Conservation (phyloP, 305 asterid species). For the Fraxinus ornus region DNA sequence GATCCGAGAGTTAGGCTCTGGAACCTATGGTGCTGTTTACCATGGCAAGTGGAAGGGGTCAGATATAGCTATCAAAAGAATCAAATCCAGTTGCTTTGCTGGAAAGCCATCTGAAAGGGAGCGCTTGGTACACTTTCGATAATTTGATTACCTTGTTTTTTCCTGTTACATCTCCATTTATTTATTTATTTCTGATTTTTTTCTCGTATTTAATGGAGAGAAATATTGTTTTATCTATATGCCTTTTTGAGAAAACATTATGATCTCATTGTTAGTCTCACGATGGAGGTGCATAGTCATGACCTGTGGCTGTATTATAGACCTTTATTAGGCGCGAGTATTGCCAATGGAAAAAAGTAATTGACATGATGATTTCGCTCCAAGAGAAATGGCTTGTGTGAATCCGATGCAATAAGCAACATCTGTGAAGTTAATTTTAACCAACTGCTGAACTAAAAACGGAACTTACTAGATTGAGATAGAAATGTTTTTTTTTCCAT, state of each 20-base stretch:
- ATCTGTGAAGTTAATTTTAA: not conserved
- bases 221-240: not conserved
- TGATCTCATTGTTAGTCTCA: not conserved
- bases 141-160: not conserved
- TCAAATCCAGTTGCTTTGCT: conserved; percentile 95
- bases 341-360: not conserved
- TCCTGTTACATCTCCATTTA: not conserved
- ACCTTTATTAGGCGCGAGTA: not conserved
- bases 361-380: not conserved
- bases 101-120: conserved; percentile 97
- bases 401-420: not conserved
- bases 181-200: not conserved
- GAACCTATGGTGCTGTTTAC: conserved; percentile 90
- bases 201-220: not conserved
- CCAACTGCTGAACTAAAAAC: not conserved
- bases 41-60: conserved; percentile 99
- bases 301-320: not conserved
- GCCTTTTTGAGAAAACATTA: not conserved
- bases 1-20: conserved; percentile 93
- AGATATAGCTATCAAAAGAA: conserved; percentile 93
- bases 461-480: not conserved
- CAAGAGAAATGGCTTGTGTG: not conserved
- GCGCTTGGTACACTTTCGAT: conserved; percentile 63
- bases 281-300: not conserved
- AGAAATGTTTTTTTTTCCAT: not conserved